Evolutionary conservation across 106 monocot species (phyloP).

Genomic region (Allium cepa): DNA sequence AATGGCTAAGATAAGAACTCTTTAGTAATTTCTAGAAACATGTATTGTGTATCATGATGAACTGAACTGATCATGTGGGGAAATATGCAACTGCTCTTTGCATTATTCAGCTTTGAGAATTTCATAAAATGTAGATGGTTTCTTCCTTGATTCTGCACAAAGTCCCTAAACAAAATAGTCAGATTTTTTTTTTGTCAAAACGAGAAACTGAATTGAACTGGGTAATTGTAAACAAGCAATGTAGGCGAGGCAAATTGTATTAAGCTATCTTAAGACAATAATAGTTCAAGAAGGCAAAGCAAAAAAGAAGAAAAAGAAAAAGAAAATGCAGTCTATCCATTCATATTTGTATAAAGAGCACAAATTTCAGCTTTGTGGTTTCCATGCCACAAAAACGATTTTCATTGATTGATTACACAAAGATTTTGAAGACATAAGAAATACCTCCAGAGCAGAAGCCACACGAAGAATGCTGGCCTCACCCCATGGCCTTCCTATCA

Average conservation of each 20-base stretch:
- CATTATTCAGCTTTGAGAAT: constrained; percentile 5
- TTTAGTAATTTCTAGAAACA: too few species aligned
- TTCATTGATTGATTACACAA: background rate
- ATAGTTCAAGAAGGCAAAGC: background rate
- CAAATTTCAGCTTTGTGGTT: background rate
- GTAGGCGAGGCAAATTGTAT: too few species aligned
- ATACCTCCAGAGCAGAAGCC: constrained; percentile 84
- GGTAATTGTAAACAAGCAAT: too few species aligned
- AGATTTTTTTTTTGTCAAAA: background rate
- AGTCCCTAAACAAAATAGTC: constrained; percentile 1
- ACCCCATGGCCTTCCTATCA: constrained; percentile 96
- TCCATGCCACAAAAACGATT: background rate
- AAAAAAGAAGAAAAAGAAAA: background rate
- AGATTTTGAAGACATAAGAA: background rate
- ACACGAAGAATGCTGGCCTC: constrained; percentile 83
- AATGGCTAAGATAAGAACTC: too few species aligned
- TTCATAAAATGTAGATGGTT: constrained; percentile 4
- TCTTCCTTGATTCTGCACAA: constrained; percentile 1
- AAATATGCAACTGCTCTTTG: too few species aligned
- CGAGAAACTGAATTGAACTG: too few species aligned
- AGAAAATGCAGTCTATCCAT: background rate
- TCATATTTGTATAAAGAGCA: background rate
- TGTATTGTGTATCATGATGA: too few species aligned
- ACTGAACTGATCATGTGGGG: too few species aligned
- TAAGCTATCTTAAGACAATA: too few species aligned